A percentile compares a stretch with the other conserved stretches of the same genome.
These are phyloP conservation scores for Panus rudis DNA, from an alignment of 768 basidiomycete genomes.

Conservation along the genomic window DNA sequence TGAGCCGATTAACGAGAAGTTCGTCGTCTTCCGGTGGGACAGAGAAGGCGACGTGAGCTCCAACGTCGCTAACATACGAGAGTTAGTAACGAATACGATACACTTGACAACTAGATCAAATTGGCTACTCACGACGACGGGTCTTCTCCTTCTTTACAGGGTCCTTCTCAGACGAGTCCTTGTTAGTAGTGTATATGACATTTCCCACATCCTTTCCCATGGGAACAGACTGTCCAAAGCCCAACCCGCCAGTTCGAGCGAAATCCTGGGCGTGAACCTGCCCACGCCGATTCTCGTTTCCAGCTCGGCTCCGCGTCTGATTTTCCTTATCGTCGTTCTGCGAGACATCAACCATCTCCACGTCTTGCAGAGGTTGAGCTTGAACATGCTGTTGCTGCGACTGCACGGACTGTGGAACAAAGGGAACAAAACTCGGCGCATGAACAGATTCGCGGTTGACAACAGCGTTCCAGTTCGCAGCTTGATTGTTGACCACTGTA, in stretches of 20 bases:
- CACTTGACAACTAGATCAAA: not conserved
- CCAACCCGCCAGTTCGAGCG: slow-evolving; percentile 25
- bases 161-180: slow-evolving; percentile 38
- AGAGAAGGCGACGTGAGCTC: slow-evolving; percentile 38
- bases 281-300: slow-evolving; percentile 22
- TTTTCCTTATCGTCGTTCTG: slow-evolving; percentile 25
- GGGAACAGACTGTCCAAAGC: slow-evolving; percentile 26
- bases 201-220: slow-evolving; percentile 20
- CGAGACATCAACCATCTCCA: slow-evolving; percentile 25
- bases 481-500: slow-evolving; percentile 38
- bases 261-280: slow-evolving; percentile 16
- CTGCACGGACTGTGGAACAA: too few species aligned
- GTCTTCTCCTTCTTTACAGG: slow-evolving; percentile 44
- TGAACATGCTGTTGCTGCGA: too few species aligned
- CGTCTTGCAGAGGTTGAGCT: too few species aligned
- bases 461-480: slow-evolving; percentile 16
- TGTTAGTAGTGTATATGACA: slow-evolving; percentile 12
- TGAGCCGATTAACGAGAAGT: slow-evolving; percentile 39
- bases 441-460: too few species aligned
- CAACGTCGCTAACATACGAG: slow-evolving; percentile 45
- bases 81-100: not conserved
- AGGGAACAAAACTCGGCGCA: too few species aligned
- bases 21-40: slow-evolving; percentile 36
- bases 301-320: not conserved
- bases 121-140: slow-evolving; percentile 41